phyloP scores from a whole-genome alignment of 257 asterid genomes.

The Solanum chilense region DNA sequence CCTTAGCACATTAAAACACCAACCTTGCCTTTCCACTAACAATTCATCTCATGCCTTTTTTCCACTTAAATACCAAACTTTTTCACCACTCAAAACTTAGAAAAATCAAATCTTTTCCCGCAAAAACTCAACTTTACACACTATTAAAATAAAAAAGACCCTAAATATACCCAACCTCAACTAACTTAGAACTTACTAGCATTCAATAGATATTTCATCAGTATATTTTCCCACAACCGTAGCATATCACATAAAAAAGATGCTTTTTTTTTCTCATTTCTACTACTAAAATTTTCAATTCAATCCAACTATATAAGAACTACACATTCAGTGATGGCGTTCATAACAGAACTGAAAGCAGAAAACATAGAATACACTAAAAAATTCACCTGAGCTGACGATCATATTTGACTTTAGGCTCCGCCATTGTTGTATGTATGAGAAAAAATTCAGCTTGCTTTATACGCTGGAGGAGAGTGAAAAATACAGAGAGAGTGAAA shows the following conservation, averaged over 20 bases:
- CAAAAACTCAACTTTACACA: not conserved
- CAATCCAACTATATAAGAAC: not conserved
- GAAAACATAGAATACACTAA: not conserved
- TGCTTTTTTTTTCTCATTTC: not conserved
- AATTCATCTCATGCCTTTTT: not conserved
- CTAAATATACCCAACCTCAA: not conserved
- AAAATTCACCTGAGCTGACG: slow-evolving; percentile 82
- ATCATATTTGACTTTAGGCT: slow-evolving; percentile 31
- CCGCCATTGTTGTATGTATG: not conserved
- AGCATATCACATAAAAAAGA: not conserved
- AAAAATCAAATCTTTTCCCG: not conserved
- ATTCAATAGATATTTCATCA: not conserved
- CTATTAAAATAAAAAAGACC: not conserved
- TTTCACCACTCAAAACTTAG: not conserved
- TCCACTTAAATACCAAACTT: not conserved
- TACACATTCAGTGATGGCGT: not conserved
- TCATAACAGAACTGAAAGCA: not conserved
- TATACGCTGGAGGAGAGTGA: not conserved
- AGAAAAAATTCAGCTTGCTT: not conserved
- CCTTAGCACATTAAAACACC: not conserved
- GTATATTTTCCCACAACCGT: not conserved
- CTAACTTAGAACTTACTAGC: not conserved
- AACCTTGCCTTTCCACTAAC: not conserved
- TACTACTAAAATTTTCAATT: not conserved
- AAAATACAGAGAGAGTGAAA: not conserved